These are phyloP conservation scores for Edaphochlamys debaryana DNA, from an alignment of 139 green algal genomes.

Conservation along the genomic window DNA sequence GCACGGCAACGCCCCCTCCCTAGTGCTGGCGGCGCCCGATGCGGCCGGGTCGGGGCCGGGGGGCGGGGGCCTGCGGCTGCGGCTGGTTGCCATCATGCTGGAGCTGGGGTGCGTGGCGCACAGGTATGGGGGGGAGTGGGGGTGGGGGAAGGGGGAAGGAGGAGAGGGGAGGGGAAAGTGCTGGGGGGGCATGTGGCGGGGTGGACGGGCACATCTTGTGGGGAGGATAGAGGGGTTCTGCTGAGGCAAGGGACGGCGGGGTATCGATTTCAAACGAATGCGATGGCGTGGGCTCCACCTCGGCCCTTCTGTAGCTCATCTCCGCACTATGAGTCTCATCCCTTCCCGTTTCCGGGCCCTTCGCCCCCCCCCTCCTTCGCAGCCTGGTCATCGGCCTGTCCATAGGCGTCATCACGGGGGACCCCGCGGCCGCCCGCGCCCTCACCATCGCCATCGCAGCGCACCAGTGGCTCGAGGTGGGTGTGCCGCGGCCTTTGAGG, in stretches of 20 bases:
- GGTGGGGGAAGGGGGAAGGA: neutral
- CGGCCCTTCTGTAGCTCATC: no score
- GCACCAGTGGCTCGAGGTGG: slow-evolving; percentile 34
- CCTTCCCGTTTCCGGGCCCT: no score
- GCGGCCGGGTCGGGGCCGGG: no score
- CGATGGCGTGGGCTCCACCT: no score
- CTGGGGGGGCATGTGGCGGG: neutral
- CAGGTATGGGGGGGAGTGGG: neutral
- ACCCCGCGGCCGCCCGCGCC: neutral
- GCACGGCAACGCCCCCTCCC: neutral
- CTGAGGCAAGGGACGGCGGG: no score
- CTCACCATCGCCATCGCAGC: slow-evolving; percentile 1
- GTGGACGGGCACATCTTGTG: no score
- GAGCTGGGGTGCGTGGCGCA: neutral
- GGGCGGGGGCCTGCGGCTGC: neutral
- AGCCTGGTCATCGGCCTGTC: slow-evolving; percentile 41
- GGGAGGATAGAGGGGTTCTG: no score
- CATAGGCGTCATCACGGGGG: slow-evolving; percentile 15
- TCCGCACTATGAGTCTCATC: neutral
- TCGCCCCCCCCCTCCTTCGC: slow-evolving; percentile 16
- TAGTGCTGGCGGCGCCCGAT: neutral
- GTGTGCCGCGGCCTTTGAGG: no score
- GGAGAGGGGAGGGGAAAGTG: neutral
- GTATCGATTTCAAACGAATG: no score
- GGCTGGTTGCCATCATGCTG: neutral